phyloP scores from a whole-genome alignment of 768 basidiomycete species.

The Scleroderma bovista region DNA sequence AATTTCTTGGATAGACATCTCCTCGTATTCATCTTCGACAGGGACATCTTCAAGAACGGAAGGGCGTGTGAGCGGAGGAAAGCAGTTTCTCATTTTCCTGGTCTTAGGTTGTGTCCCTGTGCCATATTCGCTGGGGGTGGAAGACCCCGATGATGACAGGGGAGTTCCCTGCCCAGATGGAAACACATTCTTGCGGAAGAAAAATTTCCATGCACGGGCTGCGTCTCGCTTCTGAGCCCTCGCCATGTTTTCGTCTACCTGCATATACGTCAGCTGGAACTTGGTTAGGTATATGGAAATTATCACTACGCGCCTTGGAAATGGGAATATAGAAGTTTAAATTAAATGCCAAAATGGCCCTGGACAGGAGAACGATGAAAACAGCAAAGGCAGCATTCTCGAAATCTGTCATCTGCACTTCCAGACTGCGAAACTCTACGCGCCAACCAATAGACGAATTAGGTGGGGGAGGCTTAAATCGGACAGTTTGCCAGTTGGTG shows the following conservation, averaged over 20 bases:
- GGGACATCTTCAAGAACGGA: slow-evolving; percentile 45
- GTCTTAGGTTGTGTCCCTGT: slow-evolving; percentile 44
- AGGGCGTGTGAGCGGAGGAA: slow-evolving; percentile 47
- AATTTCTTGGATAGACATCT: slow-evolving; percentile 89
- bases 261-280: slow-evolving; percentile 3
- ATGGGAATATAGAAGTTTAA: slow-evolving; percentile 97
- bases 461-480: slow-evolving; percentile 97
- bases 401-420: slow-evolving; percentile 97
- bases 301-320: slow-evolving; percentile 60
- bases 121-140: slow-evolving; percentile 27
- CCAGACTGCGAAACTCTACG: slow-evolving; percentile 98
- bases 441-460: slow-evolving; percentile 94
- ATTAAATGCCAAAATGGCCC: slow-evolving; percentile 87
- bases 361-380: slow-evolving; percentile 89
- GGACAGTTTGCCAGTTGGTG: slow-evolving; percentile 98
- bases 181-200: slow-evolving; percentile 85
- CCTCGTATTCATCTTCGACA: slow-evolving; percentile 81
- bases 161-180: slow-evolving; percentile 40
- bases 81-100: slow-evolving; percentile 68
- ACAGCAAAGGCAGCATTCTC: slow-evolving; percentile 97
- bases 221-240: slow-evolving; percentile 85
- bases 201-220: slow-evolving; percentile 67
- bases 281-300: background rate
- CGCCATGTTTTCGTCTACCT: slow-evolving; percentile 98
- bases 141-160: slow-evolving; percentile 38